phyloP scores from a whole-genome alignment of 2,329 filamentous ascomycete species.

The Fusarium sp. region DNA sequence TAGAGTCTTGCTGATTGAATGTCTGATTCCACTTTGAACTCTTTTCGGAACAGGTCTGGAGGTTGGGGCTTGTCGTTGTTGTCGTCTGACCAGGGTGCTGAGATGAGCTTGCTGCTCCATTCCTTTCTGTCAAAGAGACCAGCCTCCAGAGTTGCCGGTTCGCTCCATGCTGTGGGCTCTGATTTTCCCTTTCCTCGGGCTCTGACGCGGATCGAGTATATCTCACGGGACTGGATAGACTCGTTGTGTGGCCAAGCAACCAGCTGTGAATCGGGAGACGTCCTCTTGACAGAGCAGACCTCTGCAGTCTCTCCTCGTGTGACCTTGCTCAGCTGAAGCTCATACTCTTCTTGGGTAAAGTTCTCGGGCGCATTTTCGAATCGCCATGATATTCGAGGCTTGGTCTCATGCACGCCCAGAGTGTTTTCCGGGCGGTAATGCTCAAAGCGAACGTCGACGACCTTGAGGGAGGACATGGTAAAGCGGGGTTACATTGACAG shows the following conservation, averaged over 20 bases:
- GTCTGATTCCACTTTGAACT: background rate
- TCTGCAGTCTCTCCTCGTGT: background rate
- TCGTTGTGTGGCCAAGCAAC: conserved; percentile 23
- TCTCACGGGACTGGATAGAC: conserved; percentile 17
- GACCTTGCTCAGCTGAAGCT: conserved; percentile 11
- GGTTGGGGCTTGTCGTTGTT: conserved; percentile 26
- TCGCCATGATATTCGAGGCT: conserved; percentile 35
- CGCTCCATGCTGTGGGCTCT: conserved; percentile 21
- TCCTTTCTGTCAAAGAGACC: conserved; percentile 23
- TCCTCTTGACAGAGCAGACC: background rate
- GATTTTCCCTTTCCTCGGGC: conserved; percentile 15
- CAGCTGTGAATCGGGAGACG: conserved; percentile 4
- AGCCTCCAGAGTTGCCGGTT: conserved; percentile 19
- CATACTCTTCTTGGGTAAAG: conserved; percentile 31
- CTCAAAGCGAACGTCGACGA: conserved; percentile 29
- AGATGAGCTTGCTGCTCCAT: conserved; percentile 27
- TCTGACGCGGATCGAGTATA: conserved; percentile 12
- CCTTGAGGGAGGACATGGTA: conserved; percentile 17
- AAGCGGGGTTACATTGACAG: background rate
- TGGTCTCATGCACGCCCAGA: conserved; percentile 28
- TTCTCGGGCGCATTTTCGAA: conserved; percentile 19
- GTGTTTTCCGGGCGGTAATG: conserved; percentile 28
- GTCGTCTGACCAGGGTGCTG: conserved; percentile 33
- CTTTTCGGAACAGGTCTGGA: conserved; percentile 32
- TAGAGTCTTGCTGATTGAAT: conserved; percentile 49